A percentile compares a stretch with the other conserved stretches of the same genome.
Conservation (phyloP, 257 asterid genomes). For the Nicotiana paniculata region DNA sequence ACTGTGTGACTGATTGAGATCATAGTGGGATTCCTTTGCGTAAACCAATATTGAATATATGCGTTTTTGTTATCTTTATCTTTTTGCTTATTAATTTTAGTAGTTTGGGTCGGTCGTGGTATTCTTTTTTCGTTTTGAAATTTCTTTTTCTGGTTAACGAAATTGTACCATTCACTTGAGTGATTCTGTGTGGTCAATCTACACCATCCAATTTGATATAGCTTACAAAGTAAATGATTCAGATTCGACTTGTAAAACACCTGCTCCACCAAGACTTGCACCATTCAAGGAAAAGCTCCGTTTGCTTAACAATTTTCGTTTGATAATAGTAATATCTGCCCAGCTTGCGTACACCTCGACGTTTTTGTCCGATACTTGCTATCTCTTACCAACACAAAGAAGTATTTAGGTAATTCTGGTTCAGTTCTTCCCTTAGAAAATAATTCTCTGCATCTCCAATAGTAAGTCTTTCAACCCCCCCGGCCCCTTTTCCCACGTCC, state of each 20-base stretch:
- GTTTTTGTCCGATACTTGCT: not conserved
- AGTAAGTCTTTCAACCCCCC: not conserved
- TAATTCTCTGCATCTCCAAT: not conserved
- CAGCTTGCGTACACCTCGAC: not conserved
- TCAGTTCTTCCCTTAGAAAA: not conserved
- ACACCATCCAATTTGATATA: not conserved
- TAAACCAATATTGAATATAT: not conserved
- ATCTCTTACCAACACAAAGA: not conserved
- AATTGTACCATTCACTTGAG: not conserved
- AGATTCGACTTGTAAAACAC: not conserved
- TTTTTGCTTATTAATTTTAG: not conserved
- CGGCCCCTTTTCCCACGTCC: too few relatives aligned
- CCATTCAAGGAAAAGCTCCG: not conserved
- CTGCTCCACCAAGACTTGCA: not conserved
- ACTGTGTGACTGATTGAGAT: not conserved
- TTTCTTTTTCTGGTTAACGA: not conserved
- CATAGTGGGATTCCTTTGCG: not conserved
- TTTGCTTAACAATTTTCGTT: not conserved
- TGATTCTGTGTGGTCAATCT: not conserved
- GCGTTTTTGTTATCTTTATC: not conserved
- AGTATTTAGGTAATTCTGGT: not conserved
- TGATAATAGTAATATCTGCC: not conserved
- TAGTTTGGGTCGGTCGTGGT: not conserved
- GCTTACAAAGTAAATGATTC: not conserved
- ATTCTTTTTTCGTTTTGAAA: not conserved